Conservation (phyloP, 2,329 filamentous ascomycete species). For the Fusarium sp. region DNA sequence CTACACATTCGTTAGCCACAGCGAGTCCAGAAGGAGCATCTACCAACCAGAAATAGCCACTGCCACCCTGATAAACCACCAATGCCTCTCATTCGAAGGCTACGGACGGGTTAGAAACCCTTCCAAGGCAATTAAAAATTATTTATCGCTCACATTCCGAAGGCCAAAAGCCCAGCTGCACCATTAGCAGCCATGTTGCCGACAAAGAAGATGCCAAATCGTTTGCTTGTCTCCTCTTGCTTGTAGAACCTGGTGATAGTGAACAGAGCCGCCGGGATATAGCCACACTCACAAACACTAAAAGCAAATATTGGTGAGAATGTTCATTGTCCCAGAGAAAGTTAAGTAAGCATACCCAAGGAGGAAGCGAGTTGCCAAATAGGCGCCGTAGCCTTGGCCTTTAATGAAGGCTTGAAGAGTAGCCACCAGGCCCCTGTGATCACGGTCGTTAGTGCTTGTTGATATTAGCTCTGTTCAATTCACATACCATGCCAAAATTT, state of each 20-base stretch:
- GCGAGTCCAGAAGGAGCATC: too few species aligned
- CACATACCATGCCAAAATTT: neutral
- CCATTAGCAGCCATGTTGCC: neutral
- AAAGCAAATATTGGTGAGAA: neutral
- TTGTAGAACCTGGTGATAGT: neutral
- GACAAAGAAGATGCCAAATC: neutral
- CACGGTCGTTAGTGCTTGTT: neutral
- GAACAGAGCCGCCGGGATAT: neutral
- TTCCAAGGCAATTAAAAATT: rapidly evolving
- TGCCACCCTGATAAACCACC: neutral
- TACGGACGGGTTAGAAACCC: neutral
- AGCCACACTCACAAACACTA: neutral
- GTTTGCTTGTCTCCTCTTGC: neutral
- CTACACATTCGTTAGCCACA: too few species aligned
- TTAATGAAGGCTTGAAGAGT: neutral
- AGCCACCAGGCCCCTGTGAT: neutral
- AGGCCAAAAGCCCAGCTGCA: neutral
- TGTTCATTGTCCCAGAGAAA: too few species aligned
- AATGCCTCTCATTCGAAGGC: neutral
- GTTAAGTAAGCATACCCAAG: neutral
- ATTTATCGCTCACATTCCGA: neutral
- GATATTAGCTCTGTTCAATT: neutral
- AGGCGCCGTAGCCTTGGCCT: neutral
- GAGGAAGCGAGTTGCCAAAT: neutral
- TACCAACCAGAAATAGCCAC: neutral